These are phyloP conservation scores for Dichotomocladium elegans DNA, from an alignment of 371 early-diverging fungal genomes.

Conservation along the genomic window DNA sequence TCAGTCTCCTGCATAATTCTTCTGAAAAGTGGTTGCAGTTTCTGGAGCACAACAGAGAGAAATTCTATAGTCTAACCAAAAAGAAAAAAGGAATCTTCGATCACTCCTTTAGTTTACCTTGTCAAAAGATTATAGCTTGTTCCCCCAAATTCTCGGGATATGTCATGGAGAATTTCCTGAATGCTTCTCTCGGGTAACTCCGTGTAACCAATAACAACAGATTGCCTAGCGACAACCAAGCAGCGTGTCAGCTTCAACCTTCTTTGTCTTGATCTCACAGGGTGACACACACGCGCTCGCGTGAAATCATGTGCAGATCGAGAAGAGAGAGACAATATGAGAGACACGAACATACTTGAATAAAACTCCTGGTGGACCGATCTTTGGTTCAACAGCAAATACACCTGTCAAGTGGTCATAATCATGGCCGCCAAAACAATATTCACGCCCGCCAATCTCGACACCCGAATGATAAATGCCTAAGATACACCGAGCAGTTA, in stretches of 20 bases:
- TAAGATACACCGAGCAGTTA: constrained; percentile 4
- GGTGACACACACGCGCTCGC: not conserved
- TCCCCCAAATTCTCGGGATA: constrained; percentile 56
- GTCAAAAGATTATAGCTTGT: constrained; percentile 57
- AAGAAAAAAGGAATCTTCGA: not conserved
- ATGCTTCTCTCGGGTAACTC: constrained; percentile 44
- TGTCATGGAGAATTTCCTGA: constrained; percentile 37
- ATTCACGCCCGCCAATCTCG: constrained; percentile 59
- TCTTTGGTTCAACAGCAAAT: constrained; percentile 53
- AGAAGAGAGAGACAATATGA: not conserved
- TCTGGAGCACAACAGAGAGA: constrained; percentile 20
- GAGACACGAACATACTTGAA: constrained; percentile 50
- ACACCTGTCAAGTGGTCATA: constrained; percentile 59
- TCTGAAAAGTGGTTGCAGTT: constrained; percentile 69
- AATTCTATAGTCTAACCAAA: too few relatives aligned
- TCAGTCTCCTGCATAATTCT: constrained; percentile 47
- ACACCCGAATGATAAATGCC: constrained; percentile 66
- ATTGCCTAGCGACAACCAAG: constrained; percentile 38
- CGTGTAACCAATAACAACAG: constrained; percentile 55
- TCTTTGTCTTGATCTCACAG: too few relatives aligned
- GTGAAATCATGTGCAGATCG: not conserved
- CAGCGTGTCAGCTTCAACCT: not conserved
- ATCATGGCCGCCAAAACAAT: constrained; percentile 65
- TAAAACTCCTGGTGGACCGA: constrained; percentile 55
- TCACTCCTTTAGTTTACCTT: constrained; percentile 32